phyloP scores from a whole-genome alignment of 768 basidiomycete genomes.

The Hygrocybe punicea region DNA sequence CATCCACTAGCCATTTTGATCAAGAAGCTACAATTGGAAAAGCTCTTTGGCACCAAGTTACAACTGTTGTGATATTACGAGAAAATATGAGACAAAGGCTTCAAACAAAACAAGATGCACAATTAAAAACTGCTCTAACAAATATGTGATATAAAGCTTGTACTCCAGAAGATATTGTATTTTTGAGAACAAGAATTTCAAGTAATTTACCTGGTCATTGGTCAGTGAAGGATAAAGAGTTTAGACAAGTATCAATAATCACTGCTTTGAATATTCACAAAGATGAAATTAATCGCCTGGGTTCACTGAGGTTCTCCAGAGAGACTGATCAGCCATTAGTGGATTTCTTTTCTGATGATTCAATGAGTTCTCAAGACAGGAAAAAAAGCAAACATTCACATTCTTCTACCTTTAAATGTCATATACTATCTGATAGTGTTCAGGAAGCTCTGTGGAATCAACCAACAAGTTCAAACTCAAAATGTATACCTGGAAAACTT shows the following conservation, averaged over 20 bases:
- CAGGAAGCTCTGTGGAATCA: slow-evolving; percentile 10
- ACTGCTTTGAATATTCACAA: slow-evolving; percentile 36
- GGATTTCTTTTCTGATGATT: slow-evolving; percentile 27
- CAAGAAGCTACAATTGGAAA: slow-evolving; percentile 24
- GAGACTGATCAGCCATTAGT: slow-evolving; percentile 25
- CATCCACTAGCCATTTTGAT: neutral
- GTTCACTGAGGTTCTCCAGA: slow-evolving; percentile 30
- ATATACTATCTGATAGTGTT: neutral
- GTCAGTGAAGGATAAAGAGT: slow-evolving; percentile 15
- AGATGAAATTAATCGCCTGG: slow-evolving; percentile 37
- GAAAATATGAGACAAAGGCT: slow-evolving; percentile 33
- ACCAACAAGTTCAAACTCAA: slow-evolving; percentile 1
- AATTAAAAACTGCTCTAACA: slow-evolving; percentile 16
- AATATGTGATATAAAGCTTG: slow-evolving; percentile 36
- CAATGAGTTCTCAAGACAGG: neutral
- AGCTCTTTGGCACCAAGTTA: slow-evolving; percentile 31
- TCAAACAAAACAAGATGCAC: slow-evolving; percentile 12
- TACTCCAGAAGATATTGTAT: slow-evolving; percentile 35
- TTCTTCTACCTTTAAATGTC: neutral
- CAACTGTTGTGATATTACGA: slow-evolving; percentile 30
- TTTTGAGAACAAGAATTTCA: slow-evolving; percentile 28
- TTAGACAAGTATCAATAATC: slow-evolving; percentile 38
- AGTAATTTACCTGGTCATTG: slow-evolving; percentile 9
- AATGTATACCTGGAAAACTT: slow-evolving; percentile 30
- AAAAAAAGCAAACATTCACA: neutral